Evolutionary conservation across 2,329 filamentous ascomycete species (phyloP), one percentile per base, ranked within the genome.

Genomic region (Dichotomopilus funicola): DNA sequence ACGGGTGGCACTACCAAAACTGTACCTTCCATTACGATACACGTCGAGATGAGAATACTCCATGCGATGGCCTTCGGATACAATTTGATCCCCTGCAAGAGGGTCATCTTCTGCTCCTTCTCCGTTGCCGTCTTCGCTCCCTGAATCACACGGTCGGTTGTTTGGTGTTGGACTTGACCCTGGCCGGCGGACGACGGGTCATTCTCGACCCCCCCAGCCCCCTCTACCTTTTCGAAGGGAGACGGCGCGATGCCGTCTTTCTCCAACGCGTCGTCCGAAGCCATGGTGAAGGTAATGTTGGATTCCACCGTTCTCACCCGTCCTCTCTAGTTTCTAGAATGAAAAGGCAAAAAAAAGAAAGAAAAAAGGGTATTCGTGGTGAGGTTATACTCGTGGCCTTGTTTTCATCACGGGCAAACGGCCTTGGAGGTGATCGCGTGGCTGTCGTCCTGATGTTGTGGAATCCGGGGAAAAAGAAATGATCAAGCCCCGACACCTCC

Each of bases 1-100:
- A 27, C 19, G 19, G 19, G 19, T 27, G 19, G 19, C 19, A 27
- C 19, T 27, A 27, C 19, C 19, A 27, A 27, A 27, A 27, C 19
- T 27, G 19, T 27, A 27, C 19, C 19, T 71, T 95, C 90, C 91
- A 96, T 96, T 65, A 82, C 83, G 66, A 95, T 94, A 68, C 88
- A 91, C 0, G 89, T 92, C n/a, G 87, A 92, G 70, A 96, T 91
- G 57, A 95, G 75, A 50, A 95, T 66, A 64, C 85, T 89, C 89
- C 89, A 96, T 27, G 75, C 79, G 55, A 95, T 85, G 27, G 91
- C 91, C 74, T 95, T 92, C 56, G 89, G 90, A 67, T 96, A 96
- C 33, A 94, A 78, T 66, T 78, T 83, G 69, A 95, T 78, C 59
- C 89, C 90, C 73, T 95, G 83, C 68, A 80, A 67, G 56, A 95